Conservation (phyloP, 352 stramenopile species). For the Pythium brassicae region DNA sequence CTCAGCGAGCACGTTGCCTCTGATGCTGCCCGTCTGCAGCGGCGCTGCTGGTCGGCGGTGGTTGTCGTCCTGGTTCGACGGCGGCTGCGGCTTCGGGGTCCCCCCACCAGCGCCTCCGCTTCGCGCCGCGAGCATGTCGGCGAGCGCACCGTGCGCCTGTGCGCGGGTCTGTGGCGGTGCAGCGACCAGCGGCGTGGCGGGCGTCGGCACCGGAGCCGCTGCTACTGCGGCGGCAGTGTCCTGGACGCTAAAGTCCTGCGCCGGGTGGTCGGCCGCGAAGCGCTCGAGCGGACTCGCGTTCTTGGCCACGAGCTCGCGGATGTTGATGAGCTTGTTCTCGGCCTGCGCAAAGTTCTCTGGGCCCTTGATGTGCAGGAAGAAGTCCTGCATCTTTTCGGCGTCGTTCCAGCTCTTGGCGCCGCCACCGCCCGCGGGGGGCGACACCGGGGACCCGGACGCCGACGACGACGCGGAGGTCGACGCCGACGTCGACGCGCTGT, state of each 20-base stretch:
- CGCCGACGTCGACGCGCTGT: slow-evolving; percentile 19
- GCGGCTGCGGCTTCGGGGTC: neutral
- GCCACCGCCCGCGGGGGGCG: slow-evolving; percentile 13
- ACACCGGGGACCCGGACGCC: neutral
- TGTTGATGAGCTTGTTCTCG: slow-evolving; percentile 54
- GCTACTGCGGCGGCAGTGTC: neutral
- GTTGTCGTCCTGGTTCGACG: slow-evolving; percentile 17
- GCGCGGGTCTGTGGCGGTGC: slow-evolving; percentile 9
- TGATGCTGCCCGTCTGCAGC: slow-evolving; percentile 4
- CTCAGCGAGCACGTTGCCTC: slow-evolving; percentile 12
- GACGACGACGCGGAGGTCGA: slow-evolving; percentile 6
- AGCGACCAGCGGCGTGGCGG: neutral
- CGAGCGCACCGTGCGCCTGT: slow-evolving; percentile 15
- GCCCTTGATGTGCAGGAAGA: slow-evolving; percentile 45
- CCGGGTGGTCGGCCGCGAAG: slow-evolving; percentile 1
- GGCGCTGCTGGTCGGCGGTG: slow-evolving; percentile 14
- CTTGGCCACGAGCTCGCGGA: slow-evolving; percentile 40
- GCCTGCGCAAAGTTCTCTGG: slow-evolving; percentile 25
- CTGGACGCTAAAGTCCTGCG: slow-evolving; percentile 2
- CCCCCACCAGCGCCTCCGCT: neutral
- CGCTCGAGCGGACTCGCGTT: slow-evolving; percentile 18
- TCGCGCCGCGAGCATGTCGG: slow-evolving; percentile 16
- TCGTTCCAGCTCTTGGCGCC: slow-evolving; percentile 27
- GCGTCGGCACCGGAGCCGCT: slow-evolving; percentile 5
- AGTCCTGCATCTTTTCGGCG: slow-evolving; percentile 51